phyloP scores from a whole-genome alignment of 768 basidiomycete genomes.

The Lentinula sp. region DNA sequence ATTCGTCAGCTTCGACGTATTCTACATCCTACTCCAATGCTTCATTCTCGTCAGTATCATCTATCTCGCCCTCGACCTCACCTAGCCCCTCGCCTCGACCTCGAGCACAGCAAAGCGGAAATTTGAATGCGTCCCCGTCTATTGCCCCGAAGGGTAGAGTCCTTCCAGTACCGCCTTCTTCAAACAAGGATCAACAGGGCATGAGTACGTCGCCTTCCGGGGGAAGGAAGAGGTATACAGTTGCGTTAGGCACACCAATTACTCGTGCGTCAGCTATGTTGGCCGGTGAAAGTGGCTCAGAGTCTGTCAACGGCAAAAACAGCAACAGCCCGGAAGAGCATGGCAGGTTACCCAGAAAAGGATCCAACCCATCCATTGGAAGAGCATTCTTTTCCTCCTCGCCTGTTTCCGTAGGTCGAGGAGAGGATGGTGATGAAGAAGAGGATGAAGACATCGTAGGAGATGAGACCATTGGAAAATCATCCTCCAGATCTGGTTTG shows the following conservation, averaged over 20 bases:
- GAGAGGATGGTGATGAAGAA: slow-evolving; percentile 19
- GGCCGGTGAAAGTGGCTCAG: not conserved
- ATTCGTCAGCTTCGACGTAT: slow-evolving; percentile 1
- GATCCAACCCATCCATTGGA: slow-evolving; percentile 23
- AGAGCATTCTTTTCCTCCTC: slow-evolving; percentile 38
- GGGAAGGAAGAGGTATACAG: slow-evolving; percentile 75
- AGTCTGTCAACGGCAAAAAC: not conserved
- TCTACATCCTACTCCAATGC: slow-evolving; percentile 8
- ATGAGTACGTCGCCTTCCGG: slow-evolving; percentile 68
- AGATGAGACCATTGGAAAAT: slow-evolving; percentile 62
- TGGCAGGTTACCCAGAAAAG: slow-evolving; percentile 10
- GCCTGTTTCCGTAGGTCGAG: slow-evolving; percentile 24
- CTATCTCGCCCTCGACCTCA: slow-evolving; percentile 1
- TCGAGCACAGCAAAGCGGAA: not conserved
- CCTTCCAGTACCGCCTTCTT: slow-evolving; percentile 28
- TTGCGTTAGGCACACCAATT: slow-evolving; percentile 74
- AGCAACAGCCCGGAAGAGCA: not conserved
- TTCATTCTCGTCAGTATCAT: slow-evolving; percentile 18
- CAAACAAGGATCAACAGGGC: slow-evolving; percentile 35
- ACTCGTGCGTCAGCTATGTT: slow-evolving; percentile 21
- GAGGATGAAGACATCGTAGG: slow-evolving; percentile 36
- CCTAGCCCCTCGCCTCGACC: not conserved
- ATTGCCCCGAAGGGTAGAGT: slow-evolving; percentile 14
- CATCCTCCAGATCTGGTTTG: slow-evolving; percentile 18
- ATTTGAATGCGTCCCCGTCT: slow-evolving; percentile 10